These are phyloP conservation scores for Pleurotus ostreatus DNA, from an alignment of 768 basidiomycete species.

Conservation along the genomic window DNA sequence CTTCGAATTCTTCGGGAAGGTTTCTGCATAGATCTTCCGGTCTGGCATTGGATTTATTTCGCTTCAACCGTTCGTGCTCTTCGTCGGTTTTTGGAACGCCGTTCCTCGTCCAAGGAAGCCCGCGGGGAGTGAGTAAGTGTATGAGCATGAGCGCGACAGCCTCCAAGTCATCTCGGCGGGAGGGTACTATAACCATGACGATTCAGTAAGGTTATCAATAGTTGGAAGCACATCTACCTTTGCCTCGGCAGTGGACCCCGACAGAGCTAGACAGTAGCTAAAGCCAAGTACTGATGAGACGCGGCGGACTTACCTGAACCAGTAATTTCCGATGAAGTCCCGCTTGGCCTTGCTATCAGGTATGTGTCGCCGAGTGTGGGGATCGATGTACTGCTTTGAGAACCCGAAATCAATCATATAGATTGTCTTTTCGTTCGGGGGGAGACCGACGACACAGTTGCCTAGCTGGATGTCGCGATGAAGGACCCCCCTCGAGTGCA, in stretches of 20 bases:
- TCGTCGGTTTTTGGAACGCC: conserved; percentile 71
- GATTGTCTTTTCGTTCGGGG: conserved; percentile 53
- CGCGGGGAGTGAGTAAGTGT: conserved; percentile 72
- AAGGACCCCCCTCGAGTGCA: conserved; percentile 70
- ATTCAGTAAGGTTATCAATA: no score
- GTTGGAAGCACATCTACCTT: conserved; percentile 39
- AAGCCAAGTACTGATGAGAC: no score
- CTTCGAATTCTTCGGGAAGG: conserved; percentile 69
- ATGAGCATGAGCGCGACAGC: conserved; percentile 77
- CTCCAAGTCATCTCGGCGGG: conserved; percentile 76
- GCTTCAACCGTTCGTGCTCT: conserved; percentile 59
- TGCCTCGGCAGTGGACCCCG: conserved; percentile 72
- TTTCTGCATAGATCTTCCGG: conserved; percentile 69
- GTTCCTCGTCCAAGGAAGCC: conserved; percentile 74
- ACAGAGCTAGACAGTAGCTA: conserved; percentile 42
- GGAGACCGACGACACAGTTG: conserved; percentile 64
- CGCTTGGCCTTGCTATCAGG: conserved; percentile 63
- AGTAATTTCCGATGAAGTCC: conserved; percentile 82
- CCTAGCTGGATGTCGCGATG: conserved; percentile 81
- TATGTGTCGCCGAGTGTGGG: conserved; percentile 61
- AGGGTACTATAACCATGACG: conserved; percentile 52
- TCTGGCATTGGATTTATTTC: conserved; percentile 54
- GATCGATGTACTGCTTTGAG: conserved; percentile 74
- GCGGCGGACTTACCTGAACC: conserved; percentile 53
- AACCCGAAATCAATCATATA: conserved; percentile 90